Evolutionary conservation across 257 asterid genomes (phyloP).

Genomic region (Datura wrightii): DNA sequence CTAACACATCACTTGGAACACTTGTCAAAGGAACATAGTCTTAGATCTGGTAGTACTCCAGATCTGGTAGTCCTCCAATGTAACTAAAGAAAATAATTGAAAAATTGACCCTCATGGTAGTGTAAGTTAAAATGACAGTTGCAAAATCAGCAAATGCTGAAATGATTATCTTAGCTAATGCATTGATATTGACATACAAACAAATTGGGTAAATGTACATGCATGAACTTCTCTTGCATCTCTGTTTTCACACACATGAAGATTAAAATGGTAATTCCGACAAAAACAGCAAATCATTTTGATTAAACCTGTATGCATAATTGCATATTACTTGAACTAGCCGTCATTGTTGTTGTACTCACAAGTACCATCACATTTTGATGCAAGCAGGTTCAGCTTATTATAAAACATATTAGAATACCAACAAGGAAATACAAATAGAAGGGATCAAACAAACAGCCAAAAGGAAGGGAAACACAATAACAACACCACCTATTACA

Average conservation of each 20-base stretch:
- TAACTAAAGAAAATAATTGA: background rate
- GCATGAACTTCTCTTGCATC: background rate
- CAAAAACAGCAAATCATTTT: conserved; percentile 14
- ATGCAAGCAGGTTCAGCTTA: background rate
- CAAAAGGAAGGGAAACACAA: background rate
- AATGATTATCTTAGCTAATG: background rate
- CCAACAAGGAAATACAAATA: conserved; percentile 25
- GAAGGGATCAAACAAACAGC: background rate
- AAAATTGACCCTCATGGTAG: background rate
- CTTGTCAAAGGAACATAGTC: background rate
- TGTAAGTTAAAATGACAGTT: conserved; percentile 2
- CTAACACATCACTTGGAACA: conserved; percentile 16
- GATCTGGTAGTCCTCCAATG: background rate
- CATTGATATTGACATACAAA: background rate
- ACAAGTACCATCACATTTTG: background rate
- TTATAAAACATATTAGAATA: conserved; percentile 18
- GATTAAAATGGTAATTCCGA: conserved; percentile 23
- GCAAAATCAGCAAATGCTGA: background rate
- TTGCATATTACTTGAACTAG: background rate
- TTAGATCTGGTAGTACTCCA: background rate
- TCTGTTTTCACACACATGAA: background rate
- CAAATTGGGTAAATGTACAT: background rate
- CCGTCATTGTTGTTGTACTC: background rate
- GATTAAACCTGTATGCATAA: background rate
- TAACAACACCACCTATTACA: background rate